Percentiles rank a stretch among this genome's conserved stretches.
Conservation (phyloP, 345 rosid species). For the Limnanthes douglasii region DNA sequence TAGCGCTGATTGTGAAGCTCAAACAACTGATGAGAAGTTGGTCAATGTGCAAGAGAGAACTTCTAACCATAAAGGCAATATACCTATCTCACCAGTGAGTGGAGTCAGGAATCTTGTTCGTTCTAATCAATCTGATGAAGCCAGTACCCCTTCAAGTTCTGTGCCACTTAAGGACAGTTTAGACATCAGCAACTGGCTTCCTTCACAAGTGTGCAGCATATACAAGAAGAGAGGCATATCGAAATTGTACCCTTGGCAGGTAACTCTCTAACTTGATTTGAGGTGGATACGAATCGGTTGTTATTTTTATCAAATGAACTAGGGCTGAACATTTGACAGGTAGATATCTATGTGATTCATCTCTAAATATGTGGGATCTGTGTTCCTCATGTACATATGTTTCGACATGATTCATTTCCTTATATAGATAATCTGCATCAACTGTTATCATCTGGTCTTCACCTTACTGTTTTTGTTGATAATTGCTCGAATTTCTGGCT, state of each 20-base stretch:
- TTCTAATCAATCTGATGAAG: conserved; percentile 27
- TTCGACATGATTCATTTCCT: too few relatives aligned
- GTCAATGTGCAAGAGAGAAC: conserved; percentile 14
- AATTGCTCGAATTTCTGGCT: neutral
- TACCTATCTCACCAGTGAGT: conserved; percentile 18
- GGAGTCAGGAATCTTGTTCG: conserved; percentile 17
- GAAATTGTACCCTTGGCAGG: conserved; percentile 94
- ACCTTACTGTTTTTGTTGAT: conserved; percentile 3
- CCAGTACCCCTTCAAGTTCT: conserved; percentile 57
- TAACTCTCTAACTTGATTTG: conserved; percentile 14
- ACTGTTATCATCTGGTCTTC: neutral
- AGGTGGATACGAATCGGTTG: too few relatives aligned
- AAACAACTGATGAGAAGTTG: conserved; percentile 16
- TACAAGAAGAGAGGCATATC: conserved; percentile 76
- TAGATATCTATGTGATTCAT: too few relatives aligned
- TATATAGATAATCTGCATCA: conserved; percentile 2
- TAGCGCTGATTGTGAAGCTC: conserved; percentile 6
- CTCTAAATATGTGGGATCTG: too few relatives aligned
- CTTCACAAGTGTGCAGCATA: conserved; percentile 51
- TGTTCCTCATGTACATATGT: too few relatives aligned
- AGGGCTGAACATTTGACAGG: too few relatives aligned
- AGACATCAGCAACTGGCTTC: conserved; percentile 71
- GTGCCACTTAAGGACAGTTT: conserved; percentile 28
- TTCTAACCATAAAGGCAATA: too few relatives aligned
- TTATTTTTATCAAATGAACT: too few relatives aligned